A percentile compares a stretch with the other conserved stretches of the same genome.
These are phyloP conservation scores for Sicyos edulis DNA, from an alignment of 306 rosid species.

Conservation along the genomic window DNA sequence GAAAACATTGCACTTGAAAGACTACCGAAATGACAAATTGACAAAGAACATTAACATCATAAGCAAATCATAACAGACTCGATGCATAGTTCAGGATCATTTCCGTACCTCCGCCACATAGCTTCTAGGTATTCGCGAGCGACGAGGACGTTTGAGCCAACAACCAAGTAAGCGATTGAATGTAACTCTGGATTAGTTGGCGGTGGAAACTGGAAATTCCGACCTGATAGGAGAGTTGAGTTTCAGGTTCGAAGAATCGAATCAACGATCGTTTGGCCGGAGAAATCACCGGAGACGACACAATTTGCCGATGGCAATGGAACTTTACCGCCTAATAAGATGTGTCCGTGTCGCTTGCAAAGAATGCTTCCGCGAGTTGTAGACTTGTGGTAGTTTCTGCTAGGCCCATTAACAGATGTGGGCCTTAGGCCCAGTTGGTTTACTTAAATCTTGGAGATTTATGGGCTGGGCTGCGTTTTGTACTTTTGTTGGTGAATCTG, in stretches of 20 bases:
- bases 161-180: constrained; percentile 5
- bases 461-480: not conserved
- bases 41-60: not conserved
- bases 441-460: not conserved
- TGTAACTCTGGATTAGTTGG: not conserved
- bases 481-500: not conserved
- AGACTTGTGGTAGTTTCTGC: not conserved
- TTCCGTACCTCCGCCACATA: constrained; percentile 21
- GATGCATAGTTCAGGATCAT: not conserved
- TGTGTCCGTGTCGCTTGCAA: not conserved
- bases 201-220: not conserved
- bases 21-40: not conserved
- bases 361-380: not conserved
- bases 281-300: constrained; percentile 12
- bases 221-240: not conserved
- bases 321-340: constrained; percentile 13
- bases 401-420: not conserved
- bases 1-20: not conserved
- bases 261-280: constrained; percentile 3
- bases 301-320: constrained; percentile 7
- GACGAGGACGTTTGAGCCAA: constrained; percentile 7
- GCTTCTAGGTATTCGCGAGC: constrained; percentile 6
- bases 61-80: not conserved
- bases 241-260: not conserved
- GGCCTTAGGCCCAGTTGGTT: not conserved